Conservation (phyloP, 164 flowering plant species). For the Macadamia integrifolia region DNA sequence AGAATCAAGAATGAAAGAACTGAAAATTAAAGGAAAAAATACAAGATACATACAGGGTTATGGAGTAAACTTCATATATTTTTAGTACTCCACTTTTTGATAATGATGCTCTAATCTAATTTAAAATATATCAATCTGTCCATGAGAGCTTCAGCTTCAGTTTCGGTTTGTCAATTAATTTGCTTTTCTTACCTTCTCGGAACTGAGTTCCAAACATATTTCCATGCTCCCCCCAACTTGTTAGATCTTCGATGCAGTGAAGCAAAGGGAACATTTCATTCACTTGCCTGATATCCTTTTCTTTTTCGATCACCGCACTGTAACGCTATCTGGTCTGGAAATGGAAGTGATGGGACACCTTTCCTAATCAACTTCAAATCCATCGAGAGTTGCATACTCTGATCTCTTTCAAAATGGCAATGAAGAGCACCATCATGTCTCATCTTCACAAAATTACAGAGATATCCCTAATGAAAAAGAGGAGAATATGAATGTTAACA, state of each 20-base stretch:
- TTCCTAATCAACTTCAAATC: neutral
- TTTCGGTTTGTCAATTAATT: no score
- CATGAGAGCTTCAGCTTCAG: no score
- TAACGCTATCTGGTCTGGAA: neutral
- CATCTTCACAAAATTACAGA: conserved; percentile 1
- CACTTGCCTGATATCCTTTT: neutral
- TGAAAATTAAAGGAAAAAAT: no score
- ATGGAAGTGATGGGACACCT: neutral
- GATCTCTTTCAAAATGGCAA: neutral
- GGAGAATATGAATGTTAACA: neutral
- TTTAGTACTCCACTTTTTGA: no score
- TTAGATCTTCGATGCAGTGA: neutral
- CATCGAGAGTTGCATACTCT: neutral
- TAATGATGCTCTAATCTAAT: no score
- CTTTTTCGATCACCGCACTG: neutral
- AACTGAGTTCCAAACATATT: neutral
- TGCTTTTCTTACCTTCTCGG: neutral
- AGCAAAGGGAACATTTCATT: neutral
- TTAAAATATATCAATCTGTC: no score
- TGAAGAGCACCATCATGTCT: neutral
- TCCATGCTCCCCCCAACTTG: neutral
- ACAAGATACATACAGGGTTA: no score
- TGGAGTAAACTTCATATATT: no score
- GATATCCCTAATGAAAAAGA: neutral
- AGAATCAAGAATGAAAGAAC: no score